Evolutionary conservation across 2,329 filamentous ascomycete species (phyloP).

Genomic region (Scolecobasidium constrictum): DNA sequence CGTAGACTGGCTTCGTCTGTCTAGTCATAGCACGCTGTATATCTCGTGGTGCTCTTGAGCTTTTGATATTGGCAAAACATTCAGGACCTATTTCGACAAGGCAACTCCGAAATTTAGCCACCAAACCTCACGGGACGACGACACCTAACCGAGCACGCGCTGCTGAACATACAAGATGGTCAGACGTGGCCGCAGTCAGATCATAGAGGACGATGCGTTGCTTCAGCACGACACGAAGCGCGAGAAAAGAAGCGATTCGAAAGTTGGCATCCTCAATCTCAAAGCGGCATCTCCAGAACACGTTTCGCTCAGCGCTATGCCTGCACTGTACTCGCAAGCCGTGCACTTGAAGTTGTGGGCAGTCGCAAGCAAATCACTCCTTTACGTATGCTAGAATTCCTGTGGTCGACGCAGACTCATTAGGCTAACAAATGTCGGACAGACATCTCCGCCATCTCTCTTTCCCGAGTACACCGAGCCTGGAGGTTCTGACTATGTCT

Average conservation of each 20-base stretch:
- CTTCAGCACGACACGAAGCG: not conserved
- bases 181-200: not conserved
- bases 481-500: constrained; percentile 26
- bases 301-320: not conserved
- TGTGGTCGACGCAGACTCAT: not conserved
- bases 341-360: not conserved
- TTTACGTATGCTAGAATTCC: not conserved
- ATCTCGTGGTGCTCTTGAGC: too few species aligned
- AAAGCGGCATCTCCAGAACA: not conserved
- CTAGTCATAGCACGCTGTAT: not conserved
- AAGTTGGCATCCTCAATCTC: not conserved
- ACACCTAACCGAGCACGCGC: not conserved
- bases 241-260: not conserved
- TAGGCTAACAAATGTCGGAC: not conserved
- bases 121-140: too few species aligned
- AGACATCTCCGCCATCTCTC: constrained; percentile 12
- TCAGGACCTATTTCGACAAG: too few species aligned
- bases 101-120: too few species aligned
- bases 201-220: not conserved
- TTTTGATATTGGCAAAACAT: too few species aligned
- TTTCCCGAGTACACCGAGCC: constrained; percentile 30
- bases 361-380: not conserved
- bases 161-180: not conserved
- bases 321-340: not conserved
- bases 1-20: not conserved